Base-by-base conservation (phyloP, 73 alveolate species). In the Uronychia binucleata region DNA sequence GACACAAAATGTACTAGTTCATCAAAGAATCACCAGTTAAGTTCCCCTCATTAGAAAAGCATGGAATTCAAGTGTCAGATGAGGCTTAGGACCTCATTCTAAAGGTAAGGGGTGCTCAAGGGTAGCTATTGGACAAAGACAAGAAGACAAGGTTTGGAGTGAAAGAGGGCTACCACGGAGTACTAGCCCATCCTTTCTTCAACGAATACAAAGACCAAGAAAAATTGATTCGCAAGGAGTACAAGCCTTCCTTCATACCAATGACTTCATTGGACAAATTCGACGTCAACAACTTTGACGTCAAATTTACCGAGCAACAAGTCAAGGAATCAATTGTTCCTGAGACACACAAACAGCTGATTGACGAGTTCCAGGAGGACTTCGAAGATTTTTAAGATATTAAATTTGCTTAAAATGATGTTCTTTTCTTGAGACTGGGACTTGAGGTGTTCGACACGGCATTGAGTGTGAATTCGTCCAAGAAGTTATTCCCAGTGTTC, bases 1-100 rank as follows among this genome's bases (percentile, higher is more conserved):
- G 82, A 32, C 88, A 79, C 57, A 75, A 81, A 32, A 92, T 92
- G 97, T 92, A 92, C 82, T 74, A 87, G 33, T 78, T 91, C 31
- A 91, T 91, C n/a, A 74, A 87, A 80, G 84, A 87, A 26, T 90
- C 86, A 13, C 90, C 92, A 1, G 83, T 91, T 82, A 87, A 91
- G 77, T 91, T 91, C 90, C 96, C 96, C 0, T 91, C 85, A 27
- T 77, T 74, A 5, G 89, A 85, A 28, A 85, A 76, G 59, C 96
- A 90, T 60, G 93, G 93, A 25, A 80, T 90, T 28, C 28, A 74
- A 5, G 85, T 90, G 58, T 28, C 88, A 0, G 91, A 79, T 0
- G 91, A 79, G 30, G 90, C 91, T 0, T 30, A 77, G 29, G 93
- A 90, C 74, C 34, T 90, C 58, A 90, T 90, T 27, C 29, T 83